Conservation (phyloP, 305 asterid genomes). For the Fraxinus paxiana region DNA sequence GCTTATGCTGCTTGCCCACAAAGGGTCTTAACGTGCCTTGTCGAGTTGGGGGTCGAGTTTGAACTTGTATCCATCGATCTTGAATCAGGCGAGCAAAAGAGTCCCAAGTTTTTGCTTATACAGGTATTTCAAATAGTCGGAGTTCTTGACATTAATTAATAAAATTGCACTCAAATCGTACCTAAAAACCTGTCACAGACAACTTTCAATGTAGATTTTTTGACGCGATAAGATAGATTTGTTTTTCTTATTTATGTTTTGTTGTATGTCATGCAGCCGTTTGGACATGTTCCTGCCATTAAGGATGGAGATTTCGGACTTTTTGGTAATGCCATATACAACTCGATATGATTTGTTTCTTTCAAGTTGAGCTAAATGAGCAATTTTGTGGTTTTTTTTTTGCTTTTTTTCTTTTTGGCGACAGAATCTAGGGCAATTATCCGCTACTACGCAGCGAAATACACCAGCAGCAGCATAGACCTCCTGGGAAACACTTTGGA, state of each 20-base stretch:
- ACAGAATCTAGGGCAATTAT: slow-evolving; percentile 86
- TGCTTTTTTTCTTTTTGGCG: not conserved
- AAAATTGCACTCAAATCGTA: not conserved
- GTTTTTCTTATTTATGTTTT: not conserved
- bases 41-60: slow-evolving; percentile 59
- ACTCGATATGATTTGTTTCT: not conserved
- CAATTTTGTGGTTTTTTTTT: not conserved
- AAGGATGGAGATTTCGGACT: slow-evolving; percentile 74
- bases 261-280: slow-evolving; percentile 52
- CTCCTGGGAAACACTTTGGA: slow-evolving; percentile 58
- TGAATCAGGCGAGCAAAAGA: slow-evolving; percentile 49
- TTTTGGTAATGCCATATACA: slow-evolving; percentile 47
- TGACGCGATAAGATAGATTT: not conserved
- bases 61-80: slow-evolving; percentile 60
- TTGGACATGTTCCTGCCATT: slow-evolving; percentile 80
- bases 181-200: not conserved
- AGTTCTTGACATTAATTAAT: not conserved
- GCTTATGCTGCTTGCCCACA: slow-evolving; percentile 70
- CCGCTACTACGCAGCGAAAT: slow-evolving; percentile 72
- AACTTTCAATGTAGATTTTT: not conserved
- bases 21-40: slow-evolving; percentile 65
- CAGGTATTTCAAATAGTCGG: slow-evolving; percentile 38
- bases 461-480: slow-evolving; percentile 38
- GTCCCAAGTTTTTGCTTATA: slow-evolving; percentile 42
- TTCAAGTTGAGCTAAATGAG: not conserved